Percentiles rank a stretch among this genome's conserved stretches.
Evolutionary conservation across 2,329 filamentous ascomycete species (phyloP).

Genomic region (Hymenoscyphus infarciens): DNA sequence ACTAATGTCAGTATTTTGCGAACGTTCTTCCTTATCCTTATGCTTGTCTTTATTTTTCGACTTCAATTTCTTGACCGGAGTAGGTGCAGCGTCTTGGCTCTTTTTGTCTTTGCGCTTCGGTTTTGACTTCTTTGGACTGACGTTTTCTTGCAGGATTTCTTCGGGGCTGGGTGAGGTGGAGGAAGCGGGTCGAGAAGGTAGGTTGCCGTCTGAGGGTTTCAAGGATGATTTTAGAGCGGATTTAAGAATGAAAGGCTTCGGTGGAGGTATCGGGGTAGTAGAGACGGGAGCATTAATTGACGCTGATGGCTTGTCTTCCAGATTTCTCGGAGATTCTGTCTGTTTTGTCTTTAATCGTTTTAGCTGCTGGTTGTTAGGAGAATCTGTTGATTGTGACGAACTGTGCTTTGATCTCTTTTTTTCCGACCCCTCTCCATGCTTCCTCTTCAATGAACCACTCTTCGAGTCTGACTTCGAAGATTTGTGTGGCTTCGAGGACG

Average conservation of each 20-base stretch:
- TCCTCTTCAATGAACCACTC: constrained; percentile 23
- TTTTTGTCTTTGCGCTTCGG: not conserved
- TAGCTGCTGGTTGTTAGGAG: constrained; percentile 22
- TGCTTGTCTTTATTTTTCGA: not conserved
- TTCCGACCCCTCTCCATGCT: constrained; percentile 23
- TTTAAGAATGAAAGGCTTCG: not conserved
- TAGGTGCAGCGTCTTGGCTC: not conserved
- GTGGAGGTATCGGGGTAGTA: not conserved
- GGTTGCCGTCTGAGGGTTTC: not conserved
- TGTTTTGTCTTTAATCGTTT: constrained; percentile 29
- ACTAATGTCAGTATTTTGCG: not conserved
- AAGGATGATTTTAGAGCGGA: not conserved
- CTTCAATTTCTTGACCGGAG: not conserved
- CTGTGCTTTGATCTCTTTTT: constrained; percentile 26
- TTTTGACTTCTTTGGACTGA: not conserved
- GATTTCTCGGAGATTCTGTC: constrained; percentile 20
- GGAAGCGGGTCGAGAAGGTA: not conserved
- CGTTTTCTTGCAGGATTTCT: not conserved
- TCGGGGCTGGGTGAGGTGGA: not conserved
- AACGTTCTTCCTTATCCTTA: not conserved
- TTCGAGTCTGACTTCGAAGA: constrained; percentile 10
- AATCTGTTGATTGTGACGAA: constrained; percentile 27
- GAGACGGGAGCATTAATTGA: constrained; percentile 14
- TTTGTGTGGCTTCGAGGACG: constrained; percentile 9
- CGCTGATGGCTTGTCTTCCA: constrained; percentile 18